Evolutionary conservation across 345 rosid species (phyloP), one percentile per base, ranked within the genome.

Genomic region (Ailanthus altissimus): DNA sequence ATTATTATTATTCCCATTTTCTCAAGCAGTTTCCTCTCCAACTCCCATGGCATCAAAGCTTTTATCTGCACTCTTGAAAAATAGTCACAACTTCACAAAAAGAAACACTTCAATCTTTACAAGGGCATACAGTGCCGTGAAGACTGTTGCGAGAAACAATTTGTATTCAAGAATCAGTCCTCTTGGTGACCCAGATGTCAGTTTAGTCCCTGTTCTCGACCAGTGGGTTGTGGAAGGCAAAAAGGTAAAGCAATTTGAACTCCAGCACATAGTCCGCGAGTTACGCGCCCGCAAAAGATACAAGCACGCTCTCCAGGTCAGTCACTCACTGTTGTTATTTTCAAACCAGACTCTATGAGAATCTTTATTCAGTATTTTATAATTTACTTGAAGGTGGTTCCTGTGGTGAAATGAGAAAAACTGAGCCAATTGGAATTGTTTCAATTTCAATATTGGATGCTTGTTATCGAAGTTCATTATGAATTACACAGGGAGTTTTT

Each of bases 221-320:
- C 71, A 83, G 38, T 86, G 89, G 89, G 70, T 75, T 77, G 43
- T 59, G 67, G 84, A 82, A 45, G 84, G 84, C 20, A 76, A 32
- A 20, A 72, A 53, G 12, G 68, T 77, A 25, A 66, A 32, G 3
- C 49, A 36, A 13, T 12, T 21, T 1, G 76, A 74, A 47, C 82
- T 86, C 10, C 82, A 60, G 74, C 75, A 46, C 75, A 46, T 83
- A 42, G 75, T 84, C 68, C 85, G 79, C 42, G 60, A 56, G 32
- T 83, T 86, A 14, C 89, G 90, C 6, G 21, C 80, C 25, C 79
- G 79, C 62, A 76, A 65, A 50, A 84, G 88, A 1, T 70, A 73
- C 77, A 10, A 21, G 8, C 90, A 85, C 8, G 88, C 90, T 32
- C 87, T 85, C 46, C 78, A 85, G 90, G 88, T 87, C 6, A 14